Base-by-base conservation (phyloP, 179 eudicot genomes). In the Beta lomatogona region DNA sequence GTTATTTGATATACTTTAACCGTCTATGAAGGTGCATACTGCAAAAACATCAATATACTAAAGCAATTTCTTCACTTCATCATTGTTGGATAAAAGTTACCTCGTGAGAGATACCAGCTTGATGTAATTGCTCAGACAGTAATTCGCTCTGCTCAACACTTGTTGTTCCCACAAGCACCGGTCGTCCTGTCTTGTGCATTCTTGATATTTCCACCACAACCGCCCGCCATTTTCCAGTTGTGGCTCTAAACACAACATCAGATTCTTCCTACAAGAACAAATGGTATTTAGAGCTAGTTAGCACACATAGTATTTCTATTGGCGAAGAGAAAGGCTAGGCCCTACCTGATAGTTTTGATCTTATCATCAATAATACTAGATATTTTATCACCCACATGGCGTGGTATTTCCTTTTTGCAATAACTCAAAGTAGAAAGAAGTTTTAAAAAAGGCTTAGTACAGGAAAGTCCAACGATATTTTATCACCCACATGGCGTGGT, bases 141-240 rank as follows among this genome's bases (percentile, higher is more conserved):
- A 91, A 88, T 88, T 97, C 99, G 77, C 98, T 97, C 85, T 93
- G 97, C 89, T 94, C 98, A 78, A 97, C 98, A 75, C 99, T 97
- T 31, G 98, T 97, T 77, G 99, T 97, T 79, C 98, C 99, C 81
- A 97, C 99, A 84, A 97, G 99, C 79, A 97, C 98, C 2, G 99
- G 97, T 67, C 93, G 97, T 21, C 98, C 99, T 74, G 97, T 90
- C 87, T 88, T 93, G 83, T 94, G 87, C 97, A 97, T 94, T 88
- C 97, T 90, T 78, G 99, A 94, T 85, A 97, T 96, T 89, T 97
- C 99, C 52, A 91, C 97, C 77, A 97, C 95, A 83, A 89, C 98
- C 55, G 99, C 97, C 82, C 88, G 88, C 99, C 99, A 97, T 89
- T 97, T 97, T 64, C 99, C 98, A 5, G 91, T 82, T 76, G 93